A percentile compares a stretch with the other conserved stretches of the same genome.
Conservation (phyloP, 2,329 filamentous ascomycete species). For the Colletotrichum neosansevieriae region DNA sequence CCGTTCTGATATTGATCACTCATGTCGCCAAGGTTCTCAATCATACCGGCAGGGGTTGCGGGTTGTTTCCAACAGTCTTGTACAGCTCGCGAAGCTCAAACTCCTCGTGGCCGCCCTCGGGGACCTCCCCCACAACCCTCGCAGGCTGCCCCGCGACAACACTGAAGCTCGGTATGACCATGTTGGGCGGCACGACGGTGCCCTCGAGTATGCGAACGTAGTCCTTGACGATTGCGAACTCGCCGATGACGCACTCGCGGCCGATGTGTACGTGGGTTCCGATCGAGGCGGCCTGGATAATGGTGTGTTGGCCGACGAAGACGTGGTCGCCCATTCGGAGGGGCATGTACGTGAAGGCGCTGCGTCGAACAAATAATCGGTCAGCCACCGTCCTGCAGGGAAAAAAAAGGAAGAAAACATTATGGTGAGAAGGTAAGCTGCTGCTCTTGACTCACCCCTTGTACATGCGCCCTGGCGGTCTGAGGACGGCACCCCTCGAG, state of each 20-base stretch:
- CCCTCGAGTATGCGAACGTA: slow-evolving; percentile 89
- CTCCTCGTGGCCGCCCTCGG: slow-evolving; percentile 75
- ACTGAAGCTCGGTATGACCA: slow-evolving; percentile 93
- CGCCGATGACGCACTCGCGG: slow-evolving; percentile 79
- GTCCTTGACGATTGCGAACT: slow-evolving; percentile 93
- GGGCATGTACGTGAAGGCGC: slow-evolving; percentile 82
- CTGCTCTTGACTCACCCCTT: slow-evolving; percentile 68
- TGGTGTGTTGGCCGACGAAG: slow-evolving; percentile 80
- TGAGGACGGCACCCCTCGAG: slow-evolving; percentile 80
- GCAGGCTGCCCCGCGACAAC: slow-evolving; percentile 89
- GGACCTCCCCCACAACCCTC: slow-evolving; percentile 83
- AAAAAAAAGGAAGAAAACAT: no score
- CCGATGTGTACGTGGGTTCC: slow-evolving; percentile 91
- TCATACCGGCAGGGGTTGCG: slow-evolving; percentile 45
- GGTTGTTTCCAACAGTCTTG: slow-evolving; percentile 72
- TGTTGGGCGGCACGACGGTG: slow-evolving; percentile 84
- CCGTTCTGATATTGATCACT: neutral
- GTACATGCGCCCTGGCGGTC: slow-evolving; percentile 85
- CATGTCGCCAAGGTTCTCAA: neutral
- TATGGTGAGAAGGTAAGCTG: neutral
- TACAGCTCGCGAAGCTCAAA: slow-evolving; percentile 75
- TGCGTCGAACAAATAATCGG: slow-evolving; percentile 42
- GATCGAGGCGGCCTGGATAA: slow-evolving; percentile 86
- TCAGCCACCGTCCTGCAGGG: neutral
- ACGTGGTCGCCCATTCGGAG: slow-evolving; percentile 96